Evolutionary conservation across 1,284 basidiomycete species (phyloP).

Genomic region (Boletus semigastroideus): DNA sequence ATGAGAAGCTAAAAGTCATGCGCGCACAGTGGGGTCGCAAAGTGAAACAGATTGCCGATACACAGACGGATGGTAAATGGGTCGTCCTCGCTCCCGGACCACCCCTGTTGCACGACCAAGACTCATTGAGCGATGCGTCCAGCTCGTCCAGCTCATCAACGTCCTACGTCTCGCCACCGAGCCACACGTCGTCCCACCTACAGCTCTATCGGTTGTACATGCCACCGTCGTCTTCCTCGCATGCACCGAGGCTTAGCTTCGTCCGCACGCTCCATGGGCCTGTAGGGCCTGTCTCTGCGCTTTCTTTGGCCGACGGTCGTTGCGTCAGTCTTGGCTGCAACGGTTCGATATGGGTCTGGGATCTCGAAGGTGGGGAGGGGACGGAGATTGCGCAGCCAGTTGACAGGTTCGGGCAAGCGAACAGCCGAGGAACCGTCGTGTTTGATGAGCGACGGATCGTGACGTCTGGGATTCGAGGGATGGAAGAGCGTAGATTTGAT

Average conservation of each 20-base stretch:
- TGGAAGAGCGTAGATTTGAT: constrained; percentile 68
- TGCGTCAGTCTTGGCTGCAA: constrained; percentile 71
- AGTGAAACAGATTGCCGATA: constrained; percentile 61
- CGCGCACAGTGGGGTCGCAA: constrained; percentile 76
- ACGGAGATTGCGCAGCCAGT: constrained; percentile 50
- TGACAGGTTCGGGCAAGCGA: constrained; percentile 7
- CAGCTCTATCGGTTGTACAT: constrained; percentile 73
- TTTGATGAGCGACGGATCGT: constrained; percentile 77
- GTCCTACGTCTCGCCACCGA: constrained; percentile 35
- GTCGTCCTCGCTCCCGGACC: constrained; percentile 55
- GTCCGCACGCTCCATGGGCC: constrained; percentile 69
- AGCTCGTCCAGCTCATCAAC: constrained; percentile 25
- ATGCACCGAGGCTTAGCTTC: constrained; percentile 62
- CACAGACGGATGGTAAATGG: constrained; percentile 81
- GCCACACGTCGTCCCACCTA: constrained; percentile 53
- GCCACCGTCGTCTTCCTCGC: constrained; percentile 49
- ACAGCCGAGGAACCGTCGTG: constrained; percentile 47
- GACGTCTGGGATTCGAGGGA: constrained; percentile 48
- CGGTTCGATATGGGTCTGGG: constrained; percentile 81
- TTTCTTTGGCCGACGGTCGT: constrained; percentile 74
- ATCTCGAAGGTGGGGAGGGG: constrained; percentile 67
- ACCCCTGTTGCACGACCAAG: constrained; percentile 8
- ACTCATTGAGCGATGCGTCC: constrained; percentile 22
- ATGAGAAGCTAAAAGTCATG: constrained; percentile 56
- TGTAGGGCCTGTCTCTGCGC: constrained; percentile 58